phyloP scores from a whole-genome alignment of 352 stramenopile genomes.

The Globisporangium rhizosaccharum region DNA sequence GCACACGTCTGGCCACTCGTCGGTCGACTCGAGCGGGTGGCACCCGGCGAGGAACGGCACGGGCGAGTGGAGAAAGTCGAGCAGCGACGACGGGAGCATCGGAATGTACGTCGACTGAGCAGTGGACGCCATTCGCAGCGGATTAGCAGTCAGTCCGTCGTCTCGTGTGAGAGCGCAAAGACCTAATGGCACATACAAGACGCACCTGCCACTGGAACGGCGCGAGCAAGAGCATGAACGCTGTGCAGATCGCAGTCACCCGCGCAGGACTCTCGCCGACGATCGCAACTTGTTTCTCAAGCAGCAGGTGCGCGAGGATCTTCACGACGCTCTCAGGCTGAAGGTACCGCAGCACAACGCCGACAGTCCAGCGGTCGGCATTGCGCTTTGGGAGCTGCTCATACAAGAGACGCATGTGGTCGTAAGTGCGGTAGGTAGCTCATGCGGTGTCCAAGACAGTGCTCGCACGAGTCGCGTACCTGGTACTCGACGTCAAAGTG shows the following conservation, averaged over 20 bases:
- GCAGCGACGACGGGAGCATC: slow-evolving; percentile 52
- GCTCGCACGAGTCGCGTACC: slow-evolving; percentile 15
- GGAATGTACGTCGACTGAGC: slow-evolving; percentile 81
- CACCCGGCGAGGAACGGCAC: slow-evolving; percentile 77
- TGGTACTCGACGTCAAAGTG: slow-evolving; percentile 69
- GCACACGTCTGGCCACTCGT: slow-evolving; percentile 77
- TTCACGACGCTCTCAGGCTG: slow-evolving; percentile 55
- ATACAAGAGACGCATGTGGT: too few species aligned
- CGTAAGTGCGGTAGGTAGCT: not conserved
- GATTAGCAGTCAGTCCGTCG: not conserved
- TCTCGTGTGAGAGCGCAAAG: not conserved
- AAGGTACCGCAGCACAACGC: slow-evolving; percentile 62
- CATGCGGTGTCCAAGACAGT: not conserved
- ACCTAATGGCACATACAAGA: not conserved
- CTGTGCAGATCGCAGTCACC: slow-evolving; percentile 64
- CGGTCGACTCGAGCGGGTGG: slow-evolving; percentile 48
- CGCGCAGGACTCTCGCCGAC: slow-evolving; percentile 64
- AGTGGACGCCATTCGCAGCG: not conserved
- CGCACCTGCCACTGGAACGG: slow-evolving; percentile 80
- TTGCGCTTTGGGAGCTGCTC: slow-evolving; percentile 52
- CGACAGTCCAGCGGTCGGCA: slow-evolving; percentile 67
- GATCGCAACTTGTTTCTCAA: slow-evolving; percentile 81
- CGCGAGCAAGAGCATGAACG: slow-evolving; percentile 56
- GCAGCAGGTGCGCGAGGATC: slow-evolving; percentile 58
- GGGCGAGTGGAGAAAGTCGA: slow-evolving; percentile 82